phyloP scores from a whole-genome alignment of 2,329 filamentous ascomycete species.

The Stemphylium beticola region DNA sequence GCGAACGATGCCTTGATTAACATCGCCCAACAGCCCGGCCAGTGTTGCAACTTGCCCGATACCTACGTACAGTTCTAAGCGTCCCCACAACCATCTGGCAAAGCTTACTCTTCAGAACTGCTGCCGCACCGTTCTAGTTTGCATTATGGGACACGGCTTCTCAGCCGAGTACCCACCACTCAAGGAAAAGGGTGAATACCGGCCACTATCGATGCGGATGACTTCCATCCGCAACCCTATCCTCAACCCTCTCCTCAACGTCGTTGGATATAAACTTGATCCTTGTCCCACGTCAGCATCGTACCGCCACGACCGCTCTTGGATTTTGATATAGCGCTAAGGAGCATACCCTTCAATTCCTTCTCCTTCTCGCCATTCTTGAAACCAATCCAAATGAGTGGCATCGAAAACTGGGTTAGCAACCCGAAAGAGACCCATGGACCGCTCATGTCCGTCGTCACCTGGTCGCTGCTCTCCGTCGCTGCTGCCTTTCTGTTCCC shows the following conservation, averaged over 20 bases:
- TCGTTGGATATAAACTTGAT: slow-evolving; percentile 7
- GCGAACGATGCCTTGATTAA: neutral
- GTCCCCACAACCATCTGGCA: slow-evolving; percentile 6
- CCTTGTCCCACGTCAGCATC: slow-evolving; percentile 6
- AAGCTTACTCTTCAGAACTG: neutral
- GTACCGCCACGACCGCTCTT: slow-evolving; percentile 1
- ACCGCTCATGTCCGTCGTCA: slow-evolving; percentile 14
- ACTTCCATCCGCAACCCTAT: slow-evolving; percentile 1
- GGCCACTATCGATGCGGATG: slow-evolving; percentile 1
- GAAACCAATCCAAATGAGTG: slow-evolving; percentile 1
- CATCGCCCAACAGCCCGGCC: slow-evolving; percentile 1
- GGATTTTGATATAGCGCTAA: slow-evolving; percentile 1
- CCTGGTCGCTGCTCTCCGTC: slow-evolving; percentile 15
- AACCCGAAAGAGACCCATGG: slow-evolving; percentile 16
- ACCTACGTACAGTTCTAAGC: slow-evolving; percentile 3
- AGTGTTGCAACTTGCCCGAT: slow-evolving; percentile 1
- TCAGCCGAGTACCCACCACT: slow-evolving; percentile 3
- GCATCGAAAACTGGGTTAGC: slow-evolving; percentile 13
- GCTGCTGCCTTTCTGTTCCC: slow-evolving; percentile 13
- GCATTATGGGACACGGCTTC: neutral
- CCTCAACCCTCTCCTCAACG: neutral
- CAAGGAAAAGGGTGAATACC: slow-evolving; percentile 7
- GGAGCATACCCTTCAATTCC: slow-evolving; percentile 1
- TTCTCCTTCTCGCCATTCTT: slow-evolving; percentile 1
- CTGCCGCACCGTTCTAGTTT: slow-evolving; percentile 2